phyloP scores from a whole-genome alignment of 176 grass and related monocot genomes.

The Themeda triandra region DNA sequence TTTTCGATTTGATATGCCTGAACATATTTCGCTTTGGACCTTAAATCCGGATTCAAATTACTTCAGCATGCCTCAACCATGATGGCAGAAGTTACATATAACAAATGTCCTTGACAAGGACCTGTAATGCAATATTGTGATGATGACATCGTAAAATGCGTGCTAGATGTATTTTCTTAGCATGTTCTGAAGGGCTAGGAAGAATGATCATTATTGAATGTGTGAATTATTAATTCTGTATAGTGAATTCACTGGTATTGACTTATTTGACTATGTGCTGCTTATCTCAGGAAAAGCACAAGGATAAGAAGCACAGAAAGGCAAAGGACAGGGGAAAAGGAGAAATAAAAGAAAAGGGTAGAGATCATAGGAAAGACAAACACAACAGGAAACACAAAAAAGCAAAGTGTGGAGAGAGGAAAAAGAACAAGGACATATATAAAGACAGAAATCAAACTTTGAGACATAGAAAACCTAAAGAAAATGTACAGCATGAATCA shows the following conservation, averaged over 20 bases:
- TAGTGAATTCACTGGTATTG: background rate
- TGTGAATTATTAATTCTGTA: conserved; percentile 13
- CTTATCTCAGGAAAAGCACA: conserved; percentile 52
- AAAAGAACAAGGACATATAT: conserved; percentile 26
- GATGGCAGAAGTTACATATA: background rate
- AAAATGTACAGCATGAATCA: conserved; percentile 20
- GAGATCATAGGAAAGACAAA: conserved; percentile 30
- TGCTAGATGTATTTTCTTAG: background rate
- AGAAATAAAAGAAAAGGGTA: conserved; percentile 42
- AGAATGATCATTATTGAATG: background rate
- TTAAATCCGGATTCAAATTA: background rate
- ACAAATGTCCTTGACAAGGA: background rate
- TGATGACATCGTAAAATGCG: background rate
- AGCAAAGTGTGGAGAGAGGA: conserved; percentile 26
- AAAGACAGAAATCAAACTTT: conserved; percentile 1
- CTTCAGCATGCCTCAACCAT: background rate
- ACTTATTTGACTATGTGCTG: background rate
- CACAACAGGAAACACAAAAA: conserved; percentile 39
- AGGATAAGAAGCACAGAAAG: conserved; percentile 41
- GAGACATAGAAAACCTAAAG: conserved; percentile 17
- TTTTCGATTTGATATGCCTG: background rate
- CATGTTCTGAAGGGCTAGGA: background rate
- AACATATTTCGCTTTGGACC: background rate
- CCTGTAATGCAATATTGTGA: background rate
- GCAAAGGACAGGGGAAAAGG: conserved; percentile 10